A percentile compares a stretch with the other conserved stretches of the same genome.
These are phyloP conservation scores for Melanomma pulvis-pyrius DNA, from an alignment of 495 filamentous ascomycete genomes.

Conservation along the genomic window DNA sequence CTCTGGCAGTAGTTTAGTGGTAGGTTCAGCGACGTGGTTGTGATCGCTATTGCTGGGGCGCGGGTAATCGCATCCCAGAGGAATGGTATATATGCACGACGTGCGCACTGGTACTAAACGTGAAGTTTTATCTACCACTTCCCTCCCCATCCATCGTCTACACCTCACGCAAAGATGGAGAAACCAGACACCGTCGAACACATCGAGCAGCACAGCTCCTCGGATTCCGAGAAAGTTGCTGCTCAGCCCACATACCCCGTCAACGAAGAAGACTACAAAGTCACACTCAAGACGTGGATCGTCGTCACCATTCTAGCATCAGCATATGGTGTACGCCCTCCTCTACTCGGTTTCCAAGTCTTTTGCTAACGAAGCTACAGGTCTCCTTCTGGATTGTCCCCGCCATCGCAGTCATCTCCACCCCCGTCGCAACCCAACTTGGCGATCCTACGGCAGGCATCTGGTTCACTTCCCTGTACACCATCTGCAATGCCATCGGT, in stretches of 20 bases:
- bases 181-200: constrained; percentile 5
- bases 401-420: constrained; percentile 9
- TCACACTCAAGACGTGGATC: constrained; percentile 33
- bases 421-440: constrained; percentile 18
- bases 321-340: constrained; percentile 20
- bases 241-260: neutral
- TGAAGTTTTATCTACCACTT: neutral
- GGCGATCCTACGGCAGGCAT: constrained; percentile 11
- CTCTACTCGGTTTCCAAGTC: neutral
- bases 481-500: constrained; percentile 23
- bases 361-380: constrained; percentile 32
- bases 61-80: neutral
- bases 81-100: neutral
- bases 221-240: constrained; percentile 5
- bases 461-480: constrained; percentile 27
- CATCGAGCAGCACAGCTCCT: neutral
- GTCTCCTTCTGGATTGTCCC: constrained; percentile 25
- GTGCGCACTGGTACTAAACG: neutral
- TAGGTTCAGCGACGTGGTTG: neutral
- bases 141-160: neutral
- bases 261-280: constrained; percentile 15
- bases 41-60: neutral
- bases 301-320: constrained; percentile 17
- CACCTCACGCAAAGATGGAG: constrained; percentile 2
- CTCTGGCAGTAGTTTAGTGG: neutral